Evolutionary conservation across 2,329 filamentous ascomycete species (phyloP).

Genomic region (Trichoderma semiorbis): DNA sequence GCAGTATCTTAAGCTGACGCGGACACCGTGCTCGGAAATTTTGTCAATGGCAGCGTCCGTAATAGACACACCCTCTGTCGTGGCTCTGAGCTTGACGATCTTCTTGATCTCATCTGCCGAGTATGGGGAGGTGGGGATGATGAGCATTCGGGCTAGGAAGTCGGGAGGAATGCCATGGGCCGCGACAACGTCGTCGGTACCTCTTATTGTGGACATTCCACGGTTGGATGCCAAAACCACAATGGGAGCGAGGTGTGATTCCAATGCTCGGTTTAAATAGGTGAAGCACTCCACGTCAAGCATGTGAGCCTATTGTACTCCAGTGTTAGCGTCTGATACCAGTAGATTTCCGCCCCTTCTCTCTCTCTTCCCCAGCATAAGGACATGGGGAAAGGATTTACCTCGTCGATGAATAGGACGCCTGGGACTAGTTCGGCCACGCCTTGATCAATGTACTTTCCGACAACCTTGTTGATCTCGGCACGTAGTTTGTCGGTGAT

Average conservation of each 20-base stretch:
- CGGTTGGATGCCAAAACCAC: constrained; percentile 97
- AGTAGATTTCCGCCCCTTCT: constrained; percentile 4
- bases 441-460: constrained; percentile 97
- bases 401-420: constrained; percentile 97
- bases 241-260: constrained; percentile 91
- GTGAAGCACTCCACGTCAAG: constrained; percentile 99
- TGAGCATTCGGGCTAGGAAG: constrained; percentile 88
- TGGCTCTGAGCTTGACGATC: constrained; percentile 81
- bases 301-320: constrained; percentile 81
- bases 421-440: constrained; percentile 97
- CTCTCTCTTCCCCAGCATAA: not conserved
- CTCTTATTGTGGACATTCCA: constrained; percentile 87
- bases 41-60: constrained; percentile 81
- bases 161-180: constrained; percentile 94
- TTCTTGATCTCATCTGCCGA: constrained; percentile 83
- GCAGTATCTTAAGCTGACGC: constrained; percentile 87
- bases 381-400: constrained; percentile 39
- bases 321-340: constrained; percentile 15
- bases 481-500: constrained; percentile 94
- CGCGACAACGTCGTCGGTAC: constrained; percentile 75
- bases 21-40: constrained; percentile 80
- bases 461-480: constrained; percentile 99
- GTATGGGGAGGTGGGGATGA: constrained; percentile 92
- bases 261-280: constrained; percentile 96
- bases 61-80: constrained; percentile 76